Evolutionary conservation across 352 stramenopile species (phyloP), one percentile per base, ranked within the genome.

Genomic region (Globisporangium splendens): DNA sequence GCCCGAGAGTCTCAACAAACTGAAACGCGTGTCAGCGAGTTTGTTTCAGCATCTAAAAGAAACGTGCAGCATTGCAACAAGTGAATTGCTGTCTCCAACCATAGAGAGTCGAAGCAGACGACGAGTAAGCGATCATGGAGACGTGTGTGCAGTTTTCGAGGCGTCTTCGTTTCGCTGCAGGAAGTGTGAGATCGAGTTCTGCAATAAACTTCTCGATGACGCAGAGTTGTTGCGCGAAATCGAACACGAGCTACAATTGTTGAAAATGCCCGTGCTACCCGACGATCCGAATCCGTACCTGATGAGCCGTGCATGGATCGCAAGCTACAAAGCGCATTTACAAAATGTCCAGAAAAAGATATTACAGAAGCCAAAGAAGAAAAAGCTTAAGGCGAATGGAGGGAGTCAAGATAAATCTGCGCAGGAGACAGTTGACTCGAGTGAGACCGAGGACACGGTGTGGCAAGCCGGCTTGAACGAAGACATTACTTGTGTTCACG

Each of bases 401-500:
- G 38, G 58, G 70, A 46, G 22, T 28, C 35, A 47, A 62, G 41
- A 61, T 7, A 10, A 50, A 12, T 41, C 61, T 8, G 12, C 66
- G 28, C 55, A n/a, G 8, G 58, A 64, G 21, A 42, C 28, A 31
- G 50, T 21, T 49, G 42, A 46, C 21, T 35, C 24, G 41, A 31
- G 12, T 39, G 61, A 69, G 12, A 46, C 53, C 7, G 54, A 58
- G 17, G 53, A 66, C 6, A 51, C 50, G 6, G 28, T 76, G 17
- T 86, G 76, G 75, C 70, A 74, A 42, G 72, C 44, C 0, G 50
- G 57, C 1, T 61, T 94, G 31, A 94, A 94, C 49, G 65, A 84
- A 59, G 85, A 94, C 57, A 87, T 94, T n/a, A 74, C 57, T 2
- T 94, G 84, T 35, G 46, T 62, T 0, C 84, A 94, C 48, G 82